Evolutionary conservation across 805 yeast genomes (phyloP), one percentile per base, ranked within the genome.

Genomic region (Kuraishia piskuri): DNA sequence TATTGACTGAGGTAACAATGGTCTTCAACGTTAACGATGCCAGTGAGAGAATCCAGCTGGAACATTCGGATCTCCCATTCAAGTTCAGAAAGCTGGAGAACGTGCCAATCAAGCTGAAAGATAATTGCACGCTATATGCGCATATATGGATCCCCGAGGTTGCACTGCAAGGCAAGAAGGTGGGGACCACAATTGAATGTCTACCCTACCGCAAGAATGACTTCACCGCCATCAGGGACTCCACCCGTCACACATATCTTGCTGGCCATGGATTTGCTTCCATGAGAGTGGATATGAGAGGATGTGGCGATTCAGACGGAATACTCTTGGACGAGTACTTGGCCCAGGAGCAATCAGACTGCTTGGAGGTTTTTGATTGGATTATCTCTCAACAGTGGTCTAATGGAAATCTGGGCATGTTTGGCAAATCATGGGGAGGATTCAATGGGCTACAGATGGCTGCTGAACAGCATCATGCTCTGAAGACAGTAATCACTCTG

Each of bases 391-490:
- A 74, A 56, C 36, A 51, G 0, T 74, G 78, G 78, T 72, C 78
- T 40, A 74, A 74, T 57, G 78, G 77, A 12, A 67, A 64, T 52
- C 67, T 74, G 53, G 79, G 71, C 21, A 73, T 73, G 75, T 72
- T 74, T 64, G 79, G 78, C 44, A 74, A 74, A 58, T 73, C 77
- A 1, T 74, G 79, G 79, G 78, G 75, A 52, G 78, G 78, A 1
- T 74, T 74, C 61, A 74, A 74, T 55, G 73, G 76, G 3, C 61
- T 74, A 37, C 79, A 74, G 57, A 61, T 74, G 22, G 78, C 78
- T 12, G 74, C 74, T 5, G 66, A 75, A 61, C 74, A 72, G 55
- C 79, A 74, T 56, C 77, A 77, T 1, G 75, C 75, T 24, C 59
- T 74, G 58, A 74, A 74, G 56, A 61, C 74, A 0, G 67, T 73